phyloP scores from a whole-genome alignment of 768 basidiomycete species.

The Collybia mongolica region DNA sequence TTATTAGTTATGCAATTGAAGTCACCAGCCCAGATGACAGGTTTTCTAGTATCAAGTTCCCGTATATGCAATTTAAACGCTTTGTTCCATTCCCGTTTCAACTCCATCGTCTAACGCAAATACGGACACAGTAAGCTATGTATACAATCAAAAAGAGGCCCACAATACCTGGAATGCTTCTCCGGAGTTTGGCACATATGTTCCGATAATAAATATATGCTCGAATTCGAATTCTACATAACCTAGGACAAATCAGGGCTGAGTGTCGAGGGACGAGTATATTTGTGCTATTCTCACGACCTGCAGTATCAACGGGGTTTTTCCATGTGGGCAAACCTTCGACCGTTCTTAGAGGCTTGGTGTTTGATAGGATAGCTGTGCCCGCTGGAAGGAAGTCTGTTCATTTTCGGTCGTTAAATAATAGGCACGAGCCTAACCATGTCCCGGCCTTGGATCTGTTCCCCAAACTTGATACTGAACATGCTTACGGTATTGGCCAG shows the following conservation, averaged over 20 bases:
- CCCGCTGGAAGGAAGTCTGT: neutral
- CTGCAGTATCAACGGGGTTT: neutral
- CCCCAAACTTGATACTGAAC: conserved; percentile 11
- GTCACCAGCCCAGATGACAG: conserved; percentile 3
- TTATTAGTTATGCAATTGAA: conserved; percentile 2
- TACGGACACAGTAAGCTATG: neutral
- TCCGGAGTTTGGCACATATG: conserved; percentile 3
- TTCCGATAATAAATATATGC: neutral
- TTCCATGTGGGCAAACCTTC: conserved; percentile 1
- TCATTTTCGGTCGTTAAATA: neutral
- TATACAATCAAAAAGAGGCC: neutral
- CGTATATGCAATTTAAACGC: conserved; percentile 1
- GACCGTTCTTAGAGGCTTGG: neutral
- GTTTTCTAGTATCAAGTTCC: neutral
- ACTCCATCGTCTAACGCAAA: neutral
- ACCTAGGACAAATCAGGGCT: neutral
- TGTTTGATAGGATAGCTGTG: conserved; percentile 1
- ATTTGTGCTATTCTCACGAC: neutral
- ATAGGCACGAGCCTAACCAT: neutral
- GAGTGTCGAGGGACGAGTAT: neutral
- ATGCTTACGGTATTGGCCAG: neutral
- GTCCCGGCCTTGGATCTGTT: neutral
- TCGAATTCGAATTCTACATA: conserved; percentile 4
- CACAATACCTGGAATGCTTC: neutral
- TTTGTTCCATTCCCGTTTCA: conserved; percentile 1